These are phyloP conservation scores for Penicillium brasilianum DNA, from an alignment of 2,329 filamentous ascomycete species.

Conservation along the genomic window DNA sequence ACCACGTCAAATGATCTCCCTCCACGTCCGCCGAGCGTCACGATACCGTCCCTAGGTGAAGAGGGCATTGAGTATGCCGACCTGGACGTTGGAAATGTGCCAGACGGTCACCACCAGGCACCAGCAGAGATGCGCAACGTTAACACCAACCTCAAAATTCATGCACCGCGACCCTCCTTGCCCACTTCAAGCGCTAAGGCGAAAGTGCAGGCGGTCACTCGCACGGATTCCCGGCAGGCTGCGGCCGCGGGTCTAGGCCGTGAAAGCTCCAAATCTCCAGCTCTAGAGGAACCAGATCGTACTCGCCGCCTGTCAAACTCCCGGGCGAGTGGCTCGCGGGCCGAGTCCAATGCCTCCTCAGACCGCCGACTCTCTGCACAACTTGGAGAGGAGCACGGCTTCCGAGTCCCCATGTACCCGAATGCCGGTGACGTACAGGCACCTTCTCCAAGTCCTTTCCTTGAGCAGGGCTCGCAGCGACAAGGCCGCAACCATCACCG, in stretches of 20 bases:
- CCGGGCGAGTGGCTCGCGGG: slow-evolving; percentile 63
- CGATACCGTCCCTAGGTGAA: slow-evolving; percentile 82
- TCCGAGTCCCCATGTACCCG: slow-evolving; percentile 93
- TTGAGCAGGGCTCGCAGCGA: slow-evolving; percentile 52
- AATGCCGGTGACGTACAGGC: slow-evolving; percentile 95
- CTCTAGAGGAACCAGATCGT: slow-evolving; percentile 57
- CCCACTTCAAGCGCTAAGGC: slow-evolving; percentile 81
- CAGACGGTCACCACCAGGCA: slow-evolving; percentile 52
- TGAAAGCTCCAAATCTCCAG: slow-evolving; percentile 50
- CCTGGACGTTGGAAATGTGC: slow-evolving; percentile 51
- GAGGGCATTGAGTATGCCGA: slow-evolving; percentile 88
- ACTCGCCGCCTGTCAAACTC: slow-evolving; percentile 63
- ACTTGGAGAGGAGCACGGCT: slow-evolving; percentile 78
- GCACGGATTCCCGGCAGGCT: slow-evolving; percentile 86
- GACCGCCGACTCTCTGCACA: slow-evolving; percentile 63
- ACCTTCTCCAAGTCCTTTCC: slow-evolving; percentile 74
- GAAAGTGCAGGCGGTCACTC: slow-evolving; percentile 80
- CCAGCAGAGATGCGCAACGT: slow-evolving; percentile 79
- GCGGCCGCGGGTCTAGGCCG: slow-evolving; percentile 84
- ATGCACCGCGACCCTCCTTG: slow-evolving; percentile 87
- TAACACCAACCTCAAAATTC: slow-evolving; percentile 79
- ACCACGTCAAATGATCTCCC: slow-evolving; percentile 44
- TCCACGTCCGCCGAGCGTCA: slow-evolving; percentile 74
- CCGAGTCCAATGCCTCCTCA: slow-evolving; percentile 52
- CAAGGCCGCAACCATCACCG: slow-evolving; percentile 66